Conservation (phyloP, 1,284 basidiomycete genomes). For the Entoloma clypeatum region DNA sequence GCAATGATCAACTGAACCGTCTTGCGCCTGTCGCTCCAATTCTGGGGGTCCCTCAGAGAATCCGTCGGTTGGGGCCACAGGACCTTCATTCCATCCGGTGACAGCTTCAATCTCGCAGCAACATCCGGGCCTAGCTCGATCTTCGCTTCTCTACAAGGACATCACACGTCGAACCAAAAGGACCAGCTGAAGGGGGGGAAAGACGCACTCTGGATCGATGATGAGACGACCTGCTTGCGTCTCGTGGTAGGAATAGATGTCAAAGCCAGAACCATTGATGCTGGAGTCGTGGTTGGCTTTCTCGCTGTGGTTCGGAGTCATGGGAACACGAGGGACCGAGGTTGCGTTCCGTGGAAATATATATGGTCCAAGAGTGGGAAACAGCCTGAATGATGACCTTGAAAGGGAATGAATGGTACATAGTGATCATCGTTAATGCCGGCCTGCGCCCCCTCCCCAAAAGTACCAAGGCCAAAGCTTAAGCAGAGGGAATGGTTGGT, state of each 20-base stretch:
- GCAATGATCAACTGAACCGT: slow-evolving; percentile 54
- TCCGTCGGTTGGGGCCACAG: slow-evolving; percentile 65
- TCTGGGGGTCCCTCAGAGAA: slow-evolving; percentile 61
- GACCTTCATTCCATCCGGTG: slow-evolving; percentile 44
- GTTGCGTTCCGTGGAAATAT: too few species aligned
- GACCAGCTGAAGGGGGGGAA: not conserved
- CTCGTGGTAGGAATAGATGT: slow-evolving; percentile 51
- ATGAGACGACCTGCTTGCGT: slow-evolving; percentile 56
- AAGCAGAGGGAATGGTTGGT: too few species aligned
- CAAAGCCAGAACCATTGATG: slow-evolving; percentile 23
- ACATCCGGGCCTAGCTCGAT: slow-evolving; percentile 48
- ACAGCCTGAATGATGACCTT: too few species aligned
- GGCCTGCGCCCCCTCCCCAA: too few species aligned
- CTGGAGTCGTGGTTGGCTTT: slow-evolving; percentile 11
- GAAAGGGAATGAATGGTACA: too few species aligned
- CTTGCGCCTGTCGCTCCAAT: slow-evolving; percentile 49
- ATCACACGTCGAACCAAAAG: not conserved
- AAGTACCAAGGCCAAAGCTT: too few species aligned
- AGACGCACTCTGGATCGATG: slow-evolving; percentile 53
- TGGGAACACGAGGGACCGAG: too few species aligned
- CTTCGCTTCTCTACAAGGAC: slow-evolving; percentile 23
- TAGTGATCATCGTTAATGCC: too few species aligned
- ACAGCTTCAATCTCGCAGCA: slow-evolving; percentile 47
- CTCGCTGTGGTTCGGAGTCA: too few species aligned
- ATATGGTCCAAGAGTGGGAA: too few species aligned